These are phyloP conservation scores for Boletellus deceptivus DNA, from an alignment of 1,284 basidiomycete genomes.

Conservation along the genomic window DNA sequence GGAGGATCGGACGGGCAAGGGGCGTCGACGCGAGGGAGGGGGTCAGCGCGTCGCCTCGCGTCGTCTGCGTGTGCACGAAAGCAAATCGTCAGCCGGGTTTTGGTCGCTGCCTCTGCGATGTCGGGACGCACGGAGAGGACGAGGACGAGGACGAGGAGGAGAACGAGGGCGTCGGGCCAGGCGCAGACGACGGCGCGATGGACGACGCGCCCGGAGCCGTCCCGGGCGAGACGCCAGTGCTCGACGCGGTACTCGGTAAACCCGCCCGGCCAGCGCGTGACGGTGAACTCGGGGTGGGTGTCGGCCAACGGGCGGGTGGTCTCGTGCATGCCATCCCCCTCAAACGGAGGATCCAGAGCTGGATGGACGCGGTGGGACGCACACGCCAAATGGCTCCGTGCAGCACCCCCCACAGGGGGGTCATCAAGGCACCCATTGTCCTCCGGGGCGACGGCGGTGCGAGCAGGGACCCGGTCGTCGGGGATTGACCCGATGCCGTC, in stretches of 20 bases:
- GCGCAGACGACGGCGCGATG: slow-evolving; percentile 32
- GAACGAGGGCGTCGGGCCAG: slow-evolving; percentile 38
- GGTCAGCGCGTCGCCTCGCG: background rate
- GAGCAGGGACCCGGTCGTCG: too few species aligned
- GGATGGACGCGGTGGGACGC: too few species aligned
- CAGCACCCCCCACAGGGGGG: too few species aligned
- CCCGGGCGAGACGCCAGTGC: slow-evolving; percentile 43
- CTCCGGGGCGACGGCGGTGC: too few species aligned
- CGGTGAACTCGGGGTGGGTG: slow-evolving; percentile 52
- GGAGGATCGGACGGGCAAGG: background rate
- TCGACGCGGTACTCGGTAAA: slow-evolving; percentile 57
- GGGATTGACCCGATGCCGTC: too few species aligned
- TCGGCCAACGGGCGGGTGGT: slow-evolving; percentile 43
- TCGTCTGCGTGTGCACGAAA: too few species aligned
- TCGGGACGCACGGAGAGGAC: too few species aligned
- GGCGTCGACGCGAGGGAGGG: background rate
- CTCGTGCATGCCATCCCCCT: slow-evolving; percentile 39
- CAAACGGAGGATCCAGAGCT: too few species aligned
- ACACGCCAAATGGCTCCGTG: background rate
- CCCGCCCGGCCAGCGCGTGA: slow-evolving; percentile 40
- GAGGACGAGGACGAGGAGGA: slow-evolving; percentile 23
- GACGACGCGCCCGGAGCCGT: slow-evolving; percentile 38
- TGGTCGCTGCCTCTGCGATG: too few species aligned
- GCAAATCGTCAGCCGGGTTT: too few species aligned
- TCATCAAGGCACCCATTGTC: too few species aligned